Percentiles rank a stretch among this genome's conserved stretches.
Conservation (phyloP, 2,329 filamentous ascomycete species). For the Orbilia brochopaga region DNA sequence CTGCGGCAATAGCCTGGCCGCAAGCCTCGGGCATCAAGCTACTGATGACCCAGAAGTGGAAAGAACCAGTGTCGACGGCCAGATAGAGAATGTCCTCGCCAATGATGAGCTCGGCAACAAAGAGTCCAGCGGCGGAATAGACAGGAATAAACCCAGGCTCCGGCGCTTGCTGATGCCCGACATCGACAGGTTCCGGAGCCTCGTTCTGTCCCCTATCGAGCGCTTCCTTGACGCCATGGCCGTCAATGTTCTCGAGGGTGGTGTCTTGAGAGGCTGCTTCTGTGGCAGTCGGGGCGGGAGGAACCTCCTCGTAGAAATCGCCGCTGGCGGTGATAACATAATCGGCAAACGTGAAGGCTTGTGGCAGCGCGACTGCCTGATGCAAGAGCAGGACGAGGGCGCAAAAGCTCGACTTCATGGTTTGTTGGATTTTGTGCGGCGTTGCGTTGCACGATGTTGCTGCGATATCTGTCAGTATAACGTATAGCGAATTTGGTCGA, state of each 20-base stretch:
- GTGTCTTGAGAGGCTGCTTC: not conserved
- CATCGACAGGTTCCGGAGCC: too few relatives aligned
- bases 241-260: conserved; percentile 14
- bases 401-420: conserved; percentile 7
- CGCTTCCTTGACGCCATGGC: conserved; percentile 18
- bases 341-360: conserved; percentile 19
- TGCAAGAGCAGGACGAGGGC: conserved; percentile 1
- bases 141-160: conserved; percentile 30
- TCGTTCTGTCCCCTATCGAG: not conserved
- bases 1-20: not conserved
- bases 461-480: too few relatives aligned
- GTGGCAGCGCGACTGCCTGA: conserved; percentile 17
- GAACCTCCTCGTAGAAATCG: conserved; percentile 4
- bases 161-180: conserved; percentile 10
- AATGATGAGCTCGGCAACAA: conserved; percentile 38
- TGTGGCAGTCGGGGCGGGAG: conserved; percentile 16
- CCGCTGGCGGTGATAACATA: conserved; percentile 18
- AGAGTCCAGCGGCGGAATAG: conserved; percentile 20
- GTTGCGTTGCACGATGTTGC: conserved; percentile 17
- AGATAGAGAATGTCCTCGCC: conserved; percentile 20
- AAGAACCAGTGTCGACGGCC: conserved; percentile 31
- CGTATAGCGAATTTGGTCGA: too few relatives aligned
- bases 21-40: conserved; percentile 19
- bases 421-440: conserved; percentile 22
- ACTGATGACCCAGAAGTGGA: conserved; percentile 44